Evolutionary conservation across 192 early-diverging fungal species (phyloP).

Genomic region (Backusella tarrabulga): DNA sequence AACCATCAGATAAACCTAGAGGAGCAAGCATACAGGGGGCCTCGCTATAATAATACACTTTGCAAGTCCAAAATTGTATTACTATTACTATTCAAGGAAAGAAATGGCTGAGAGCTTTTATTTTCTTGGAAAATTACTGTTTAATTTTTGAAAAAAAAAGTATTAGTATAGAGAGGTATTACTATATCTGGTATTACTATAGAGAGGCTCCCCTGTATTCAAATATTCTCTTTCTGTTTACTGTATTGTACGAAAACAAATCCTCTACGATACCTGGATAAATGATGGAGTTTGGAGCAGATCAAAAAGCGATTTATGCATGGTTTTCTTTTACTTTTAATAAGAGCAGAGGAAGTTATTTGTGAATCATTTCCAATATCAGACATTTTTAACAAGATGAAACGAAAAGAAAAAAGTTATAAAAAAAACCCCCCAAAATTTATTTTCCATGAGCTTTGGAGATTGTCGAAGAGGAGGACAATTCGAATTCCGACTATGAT

Average conservation of each 20-base stretch:
- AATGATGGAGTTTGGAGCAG: not conserved
- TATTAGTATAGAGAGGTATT: too few relatives aligned
- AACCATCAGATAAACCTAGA: not conserved
- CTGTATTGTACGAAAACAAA: conserved; percentile 48
- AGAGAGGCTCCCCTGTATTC: too few relatives aligned
- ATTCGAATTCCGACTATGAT: too few relatives aligned
- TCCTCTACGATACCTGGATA: conserved; percentile 40
- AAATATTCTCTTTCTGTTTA: conserved; percentile 49
- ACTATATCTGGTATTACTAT: conserved; percentile 39
- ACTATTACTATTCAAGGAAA: too few relatives aligned
- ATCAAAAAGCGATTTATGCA: not conserved
- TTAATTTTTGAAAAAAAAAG: too few relatives aligned
- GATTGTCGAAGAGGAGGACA: too few relatives aligned
- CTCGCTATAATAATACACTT: too few relatives aligned
- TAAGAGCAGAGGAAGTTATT: conserved; percentile 14
- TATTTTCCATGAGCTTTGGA: too few relatives aligned
- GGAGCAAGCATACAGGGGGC: not conserved
- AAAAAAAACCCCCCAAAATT: not conserved
- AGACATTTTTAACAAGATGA: conserved; percentile 10
- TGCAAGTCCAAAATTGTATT: too few relatives aligned
- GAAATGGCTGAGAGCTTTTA: too few relatives aligned
- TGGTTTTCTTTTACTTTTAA: not conserved
- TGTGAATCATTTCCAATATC: conserved; percentile 26
- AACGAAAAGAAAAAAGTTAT: not conserved
- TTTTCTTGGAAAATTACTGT: too few relatives aligned